Base-by-base conservation (phyloP, 352 stramenopile genomes). In the Phytophthora ohioensis region DNA sequence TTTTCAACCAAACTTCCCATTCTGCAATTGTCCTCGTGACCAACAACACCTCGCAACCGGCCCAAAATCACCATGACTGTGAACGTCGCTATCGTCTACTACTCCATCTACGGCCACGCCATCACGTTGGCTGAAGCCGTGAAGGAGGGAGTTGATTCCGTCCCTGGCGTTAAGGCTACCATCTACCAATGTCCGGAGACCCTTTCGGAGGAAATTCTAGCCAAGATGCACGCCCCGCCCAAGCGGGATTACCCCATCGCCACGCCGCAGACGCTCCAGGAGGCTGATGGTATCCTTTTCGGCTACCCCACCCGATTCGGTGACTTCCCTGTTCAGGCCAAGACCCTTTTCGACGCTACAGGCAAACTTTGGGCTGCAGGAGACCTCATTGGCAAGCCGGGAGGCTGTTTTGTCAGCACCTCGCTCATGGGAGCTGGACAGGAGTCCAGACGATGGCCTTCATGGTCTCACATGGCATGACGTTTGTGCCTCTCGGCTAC, bases 61-160 rank as follows among this genome's bases (percentile, higher is more conserved):
- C 41, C 9, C 12, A 47, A 53, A 53, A 53, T 27, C 3, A 43
- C 38, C 42, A 69, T 69, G 62, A 42, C 48, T 11, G 36, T 34
- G 8, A 69, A 69, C 42, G 45, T 69, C 43, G 62, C 62, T 31
- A 57, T 69, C 62, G 27, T 69, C 42, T 69, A 63, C 62, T 69
- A 69, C 45, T 69, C 62, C 27, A 51, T 51, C 17, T 69, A 63
- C n/a, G 62, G 52, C 10, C 62, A 62, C 43, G 53, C 45, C 6
- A 52, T 11, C 35, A 69, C 42, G 9, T 43, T 69, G 9, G 61
- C 61, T 4, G 53, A 61, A 15, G 32, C 62, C n/a, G 41, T 64
- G 4, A 69, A 69, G 53, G 53, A 61, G 3, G 52, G 62, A 9
- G 52, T 57, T 7, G 53, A 69, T n/a, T 53, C 52, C 36, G 62